These are phyloP conservation scores for Oryza meyeriana DNA, from an alignment of 176 grass and related monocot species.

Conservation along the genomic window DNA sequence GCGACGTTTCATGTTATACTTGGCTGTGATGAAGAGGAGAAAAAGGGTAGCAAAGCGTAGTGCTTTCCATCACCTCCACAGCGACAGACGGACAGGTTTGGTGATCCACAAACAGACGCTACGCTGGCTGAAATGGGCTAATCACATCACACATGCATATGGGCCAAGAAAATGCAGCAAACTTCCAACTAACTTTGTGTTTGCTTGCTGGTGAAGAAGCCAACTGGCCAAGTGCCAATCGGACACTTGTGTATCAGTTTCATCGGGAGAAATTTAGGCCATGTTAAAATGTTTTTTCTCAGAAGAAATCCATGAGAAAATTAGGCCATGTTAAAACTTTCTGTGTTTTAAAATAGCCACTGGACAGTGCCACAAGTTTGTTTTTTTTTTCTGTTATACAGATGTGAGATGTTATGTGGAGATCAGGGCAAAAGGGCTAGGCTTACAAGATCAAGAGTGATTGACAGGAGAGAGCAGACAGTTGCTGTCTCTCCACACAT, in stretches of 20 bases:
- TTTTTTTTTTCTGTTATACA: too few relatives aligned
- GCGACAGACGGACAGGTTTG: not conserved
- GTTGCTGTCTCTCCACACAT: too few relatives aligned
- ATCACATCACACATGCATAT: not conserved
- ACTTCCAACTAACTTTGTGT: not conserved
- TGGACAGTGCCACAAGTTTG: too few relatives aligned
- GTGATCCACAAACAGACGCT: not conserved
- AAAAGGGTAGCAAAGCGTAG: not conserved
- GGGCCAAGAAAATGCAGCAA: not conserved
- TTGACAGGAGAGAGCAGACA: too few relatives aligned
- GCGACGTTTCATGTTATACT: not conserved
- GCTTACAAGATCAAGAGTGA: too few relatives aligned
- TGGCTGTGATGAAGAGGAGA: not conserved
- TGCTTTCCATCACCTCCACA: not conserved
- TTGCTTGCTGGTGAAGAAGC: not conserved
- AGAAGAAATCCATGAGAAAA: not conserved
- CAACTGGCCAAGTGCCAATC: not conserved
- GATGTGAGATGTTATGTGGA: too few relatives aligned
- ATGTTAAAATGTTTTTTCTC: too few relatives aligned
- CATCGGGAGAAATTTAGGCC: too few relatives aligned
- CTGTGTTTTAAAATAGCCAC: too few relatives aligned
- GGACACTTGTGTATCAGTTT: not conserved
- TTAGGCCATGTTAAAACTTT: too few relatives aligned
- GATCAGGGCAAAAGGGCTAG: too few relatives aligned
- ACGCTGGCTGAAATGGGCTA: not conserved